These are phyloP conservation scores for Populus euphratica DNA, from an alignment of 345 rosid species.

Conservation along the genomic window DNA sequence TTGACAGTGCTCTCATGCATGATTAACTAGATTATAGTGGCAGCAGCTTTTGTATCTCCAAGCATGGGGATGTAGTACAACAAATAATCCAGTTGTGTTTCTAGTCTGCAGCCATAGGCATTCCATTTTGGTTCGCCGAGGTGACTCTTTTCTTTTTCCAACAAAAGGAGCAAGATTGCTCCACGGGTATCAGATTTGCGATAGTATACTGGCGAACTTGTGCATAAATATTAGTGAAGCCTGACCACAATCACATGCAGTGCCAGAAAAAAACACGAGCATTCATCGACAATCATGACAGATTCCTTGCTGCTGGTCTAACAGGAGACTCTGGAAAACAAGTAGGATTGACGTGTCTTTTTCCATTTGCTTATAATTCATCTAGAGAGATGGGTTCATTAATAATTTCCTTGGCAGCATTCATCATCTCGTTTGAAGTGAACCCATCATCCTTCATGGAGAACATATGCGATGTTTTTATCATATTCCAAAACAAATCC, in stretches of 20 bases:
- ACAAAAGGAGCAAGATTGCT: too few relatives aligned
- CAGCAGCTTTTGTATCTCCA: not conserved
- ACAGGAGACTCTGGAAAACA: not conserved
- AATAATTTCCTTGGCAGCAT: slow-evolving; percentile 46
- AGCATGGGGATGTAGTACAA: not conserved
- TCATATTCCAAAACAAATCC: slow-evolving; percentile 77
- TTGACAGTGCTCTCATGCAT: not conserved
- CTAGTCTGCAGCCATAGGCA: too few relatives aligned
- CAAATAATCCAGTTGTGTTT: too few relatives aligned
- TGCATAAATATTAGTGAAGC: not conserved
- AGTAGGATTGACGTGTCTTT: not conserved
- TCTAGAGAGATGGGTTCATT: slow-evolving; percentile 36
- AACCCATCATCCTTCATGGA: slow-evolving; percentile 78
- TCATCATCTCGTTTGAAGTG: slow-evolving; percentile 45
- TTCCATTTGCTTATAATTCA: not conserved
- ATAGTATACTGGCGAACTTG: too few relatives aligned
- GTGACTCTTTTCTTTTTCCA: too few relatives aligned
- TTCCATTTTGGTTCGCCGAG: too few relatives aligned
- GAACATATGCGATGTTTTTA: slow-evolving; percentile 60
- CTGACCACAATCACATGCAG: not conserved
- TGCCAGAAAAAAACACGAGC: not conserved
- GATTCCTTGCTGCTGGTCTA: not conserved
- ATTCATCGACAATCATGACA: not conserved
- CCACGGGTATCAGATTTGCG: too few relatives aligned
- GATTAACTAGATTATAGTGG: not conserved